Evolutionary conservation across 805 yeast genomes (phyloP).

Genomic region (Candida ortonii): DNA sequence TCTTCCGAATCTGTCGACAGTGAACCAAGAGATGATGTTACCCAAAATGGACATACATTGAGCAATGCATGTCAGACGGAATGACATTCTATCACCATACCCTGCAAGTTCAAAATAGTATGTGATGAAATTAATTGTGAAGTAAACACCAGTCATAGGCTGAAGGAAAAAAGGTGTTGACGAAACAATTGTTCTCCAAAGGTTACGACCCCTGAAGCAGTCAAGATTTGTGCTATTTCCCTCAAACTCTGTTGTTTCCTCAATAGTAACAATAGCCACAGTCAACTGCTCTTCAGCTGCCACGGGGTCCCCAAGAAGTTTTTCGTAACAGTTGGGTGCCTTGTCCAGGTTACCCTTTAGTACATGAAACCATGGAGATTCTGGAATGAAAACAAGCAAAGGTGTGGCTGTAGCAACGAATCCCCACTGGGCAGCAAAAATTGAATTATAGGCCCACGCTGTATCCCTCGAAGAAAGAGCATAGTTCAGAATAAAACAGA

Average conservation of each 20-base stretch:
- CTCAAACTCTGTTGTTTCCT: slow-evolving; percentile 24
- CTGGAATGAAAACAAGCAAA: slow-evolving; percentile 14
- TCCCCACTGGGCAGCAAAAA: slow-evolving; percentile 22
- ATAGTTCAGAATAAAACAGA: slow-evolving; percentile 11
- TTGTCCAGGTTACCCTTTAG: slow-evolving; percentile 39
- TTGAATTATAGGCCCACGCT: slow-evolving; percentile 17
- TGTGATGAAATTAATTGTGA: slow-evolving; percentile 45
- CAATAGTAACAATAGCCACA: slow-evolving; percentile 32
- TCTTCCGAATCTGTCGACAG: slow-evolving; percentile 39
- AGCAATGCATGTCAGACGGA: slow-evolving; percentile 27
- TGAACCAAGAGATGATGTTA: slow-evolving; percentile 38
- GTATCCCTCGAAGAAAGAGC: slow-evolving; percentile 1
- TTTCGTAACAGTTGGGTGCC: slow-evolving; percentile 38
- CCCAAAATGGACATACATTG: slow-evolving; percentile 32
- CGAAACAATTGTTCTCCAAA: slow-evolving; percentile 45
- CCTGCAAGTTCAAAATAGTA: slow-evolving; percentile 51
- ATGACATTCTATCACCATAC: slow-evolving; percentile 39
- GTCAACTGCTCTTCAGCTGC: slow-evolving; percentile 35
- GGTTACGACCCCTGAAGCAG: slow-evolving; percentile 42
- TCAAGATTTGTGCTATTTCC: slow-evolving; percentile 35
- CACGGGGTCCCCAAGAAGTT: slow-evolving; percentile 21
- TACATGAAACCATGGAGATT: slow-evolving; percentile 24
- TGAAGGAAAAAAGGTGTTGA: slow-evolving; percentile 40
- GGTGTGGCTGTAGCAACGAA: slow-evolving; percentile 10
- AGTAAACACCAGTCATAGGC: slow-evolving; percentile 44